phyloP scores from a whole-genome alignment of 192 early-diverging fungal species.

The Umbelopsis vinacea region DNA sequence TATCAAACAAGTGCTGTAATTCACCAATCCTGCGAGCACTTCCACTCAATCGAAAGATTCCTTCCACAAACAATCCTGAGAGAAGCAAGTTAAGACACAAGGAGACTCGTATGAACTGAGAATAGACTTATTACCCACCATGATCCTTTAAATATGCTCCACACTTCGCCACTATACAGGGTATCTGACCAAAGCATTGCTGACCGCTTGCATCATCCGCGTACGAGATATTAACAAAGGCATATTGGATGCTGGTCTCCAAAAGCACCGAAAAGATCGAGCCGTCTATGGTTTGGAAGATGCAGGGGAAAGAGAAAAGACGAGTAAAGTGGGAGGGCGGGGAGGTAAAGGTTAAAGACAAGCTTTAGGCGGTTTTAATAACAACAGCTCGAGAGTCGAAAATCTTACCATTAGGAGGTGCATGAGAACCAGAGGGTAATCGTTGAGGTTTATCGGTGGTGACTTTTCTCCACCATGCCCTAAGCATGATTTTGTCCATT shows the following conservation, averaged over 20 bases:
- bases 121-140: slow-evolving; percentile 5
- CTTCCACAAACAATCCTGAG: slow-evolving; percentile 47
- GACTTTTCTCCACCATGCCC: slow-evolving; percentile 15
- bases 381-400: background rate
- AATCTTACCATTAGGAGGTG: slow-evolving; percentile 3
- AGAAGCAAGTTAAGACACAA: background rate
- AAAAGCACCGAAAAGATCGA: slow-evolving; percentile 33
- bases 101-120: background rate
- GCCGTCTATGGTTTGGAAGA: background rate
- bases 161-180: slow-evolving; percentile 42
- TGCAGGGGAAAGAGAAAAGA: slow-evolving; percentile 16
- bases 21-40: slow-evolving; percentile 74
- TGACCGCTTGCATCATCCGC: slow-evolving; percentile 28
- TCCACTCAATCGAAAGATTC: slow-evolving; percentile 79
- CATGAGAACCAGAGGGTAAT: background rate
- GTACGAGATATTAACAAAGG: slow-evolving; percentile 30
- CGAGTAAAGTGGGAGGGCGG: background rate
- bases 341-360: background rate
- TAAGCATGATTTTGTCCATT: slow-evolving; percentile 14
- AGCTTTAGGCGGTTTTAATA: background rate
- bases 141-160: slow-evolving; percentile 43
- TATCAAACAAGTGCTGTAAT: slow-evolving; percentile 72
- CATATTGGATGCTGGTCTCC: slow-evolving; percentile 26
- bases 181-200: slow-evolving; percentile 32
- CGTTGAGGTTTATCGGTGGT: slow-evolving; percentile 10